Percentiles rank a stretch among this genome's conserved stretches.
phyloP scores from a whole-genome alignment of 2,329 filamentous ascomycete genomes.

The Blastomyces emzantsi region DNA sequence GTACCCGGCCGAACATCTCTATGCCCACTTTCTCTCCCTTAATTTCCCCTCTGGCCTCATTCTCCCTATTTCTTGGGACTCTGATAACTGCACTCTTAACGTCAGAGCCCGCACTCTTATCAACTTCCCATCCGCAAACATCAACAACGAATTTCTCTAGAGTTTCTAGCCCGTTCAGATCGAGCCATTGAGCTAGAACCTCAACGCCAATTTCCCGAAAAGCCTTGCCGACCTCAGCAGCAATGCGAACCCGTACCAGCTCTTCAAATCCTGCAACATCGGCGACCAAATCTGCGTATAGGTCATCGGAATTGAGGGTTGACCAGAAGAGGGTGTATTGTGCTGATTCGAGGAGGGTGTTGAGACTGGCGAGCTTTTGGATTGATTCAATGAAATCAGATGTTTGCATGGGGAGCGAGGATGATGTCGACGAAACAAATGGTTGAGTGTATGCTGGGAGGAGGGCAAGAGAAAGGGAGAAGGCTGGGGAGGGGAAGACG shows the following conservation, averaged over 20 bases:
- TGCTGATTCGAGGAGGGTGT: conserved; percentile 78
- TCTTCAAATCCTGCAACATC: conserved; percentile 96
- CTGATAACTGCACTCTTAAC: conserved; percentile 45
- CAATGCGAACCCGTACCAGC: conserved; percentile 80
- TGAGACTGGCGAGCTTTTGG: conserved; percentile 73
- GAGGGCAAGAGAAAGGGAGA: conserved; percentile 86
- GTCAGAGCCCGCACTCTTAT: conserved; percentile 41
- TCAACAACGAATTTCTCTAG: conserved; percentile 72
- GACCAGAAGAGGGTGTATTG: conserved; percentile 92
- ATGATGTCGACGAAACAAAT: conserved; percentile 44
- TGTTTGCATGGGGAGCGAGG: conserved; percentile 34
- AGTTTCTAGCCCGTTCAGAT: conserved; percentile 54
- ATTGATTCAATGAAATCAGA: conserved; percentile 72
- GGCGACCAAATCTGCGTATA: conserved; percentile 90
- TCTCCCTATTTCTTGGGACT: conserved; percentile 89
- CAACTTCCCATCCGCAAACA: conserved; percentile 79
- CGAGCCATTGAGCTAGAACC: conserved; percentile 67
- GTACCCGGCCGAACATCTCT: conserved; percentile 51
- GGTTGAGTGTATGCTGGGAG: conserved; percentile 74
- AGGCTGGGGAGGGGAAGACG: conserved; percentile 93
- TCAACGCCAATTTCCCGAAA: conserved; percentile 62
- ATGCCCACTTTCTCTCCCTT: conserved; percentile 81
- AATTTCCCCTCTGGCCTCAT: conserved; percentile 91
- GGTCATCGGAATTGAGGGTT: conserved; percentile 83
- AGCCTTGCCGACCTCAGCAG: conserved; percentile 71